phyloP scores from a whole-genome alignment of 257 asterid species.

The Verbascum thapsus region DNA sequence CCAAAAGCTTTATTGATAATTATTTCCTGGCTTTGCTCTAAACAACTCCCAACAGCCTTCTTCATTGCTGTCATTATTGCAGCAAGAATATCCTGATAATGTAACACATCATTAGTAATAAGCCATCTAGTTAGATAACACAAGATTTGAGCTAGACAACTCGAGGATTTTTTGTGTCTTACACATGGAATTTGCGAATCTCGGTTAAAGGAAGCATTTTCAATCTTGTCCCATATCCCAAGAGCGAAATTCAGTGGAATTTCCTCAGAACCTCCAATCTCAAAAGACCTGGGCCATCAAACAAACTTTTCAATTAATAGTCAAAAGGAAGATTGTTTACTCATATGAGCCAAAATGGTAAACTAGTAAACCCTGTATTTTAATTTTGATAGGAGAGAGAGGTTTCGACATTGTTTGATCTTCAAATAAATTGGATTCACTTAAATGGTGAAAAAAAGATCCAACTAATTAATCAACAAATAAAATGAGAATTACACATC shows the following conservation, averaged over 20 bases:
- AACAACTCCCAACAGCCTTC: constrained; percentile 72
- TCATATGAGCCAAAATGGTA: not conserved
- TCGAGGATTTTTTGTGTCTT: constrained; percentile 25
- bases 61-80: constrained; percentile 74
- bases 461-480: constrained; percentile 6
- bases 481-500: not conserved
- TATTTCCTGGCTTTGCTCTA: constrained; percentile 63
- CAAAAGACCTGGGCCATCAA: constrained; percentile 57
- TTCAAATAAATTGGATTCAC: not conserved
- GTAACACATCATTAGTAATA: constrained; percentile 26
- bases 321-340: constrained; percentile 6
- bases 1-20: constrained; percentile 55
- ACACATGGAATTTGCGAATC: constrained; percentile 45
- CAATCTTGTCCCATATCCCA: constrained; percentile 65
- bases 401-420: not conserved
- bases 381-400: not conserved
- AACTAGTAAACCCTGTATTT: not conserved
- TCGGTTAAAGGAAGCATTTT: constrained; percentile 39
- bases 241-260: constrained; percentile 61
- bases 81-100: constrained; percentile 64
- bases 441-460: not conserved
- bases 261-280: constrained; percentile 66
- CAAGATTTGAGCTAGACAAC: constrained; percentile 22
- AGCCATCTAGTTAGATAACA: constrained; percentile 25
- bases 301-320: constrained; percentile 29